These are phyloP conservation scores for Syncephalastrum monosporum DNA, from an alignment of 371 early-diverging fungal genomes.

Conservation along the genomic window DNA sequence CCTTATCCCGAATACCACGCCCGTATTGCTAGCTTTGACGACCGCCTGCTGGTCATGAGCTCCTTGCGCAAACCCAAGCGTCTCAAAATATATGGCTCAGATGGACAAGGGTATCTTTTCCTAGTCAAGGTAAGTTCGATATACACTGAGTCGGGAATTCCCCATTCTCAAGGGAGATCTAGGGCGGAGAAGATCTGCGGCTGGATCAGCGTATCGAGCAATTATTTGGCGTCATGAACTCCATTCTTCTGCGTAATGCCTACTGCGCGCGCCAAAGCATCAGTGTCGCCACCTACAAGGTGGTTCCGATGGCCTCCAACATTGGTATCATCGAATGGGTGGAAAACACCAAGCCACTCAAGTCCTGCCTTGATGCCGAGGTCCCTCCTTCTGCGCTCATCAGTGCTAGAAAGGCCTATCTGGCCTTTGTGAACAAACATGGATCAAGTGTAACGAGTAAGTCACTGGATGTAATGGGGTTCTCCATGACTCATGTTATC, in stretches of 20 bases:
- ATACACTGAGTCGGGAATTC: background rate
- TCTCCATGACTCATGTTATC: no score
- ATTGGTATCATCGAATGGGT: constrained; percentile 75
- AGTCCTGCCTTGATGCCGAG: constrained; percentile 45
- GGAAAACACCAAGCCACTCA: constrained; percentile 44
- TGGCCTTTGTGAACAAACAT: constrained; percentile 30
- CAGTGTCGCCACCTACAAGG: constrained; percentile 59
- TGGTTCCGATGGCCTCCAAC: constrained; percentile 64
- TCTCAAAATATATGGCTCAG: constrained; percentile 67
- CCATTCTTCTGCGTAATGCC: constrained; percentile 53
- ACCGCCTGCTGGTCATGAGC: constrained; percentile 61
- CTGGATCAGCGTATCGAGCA: constrained; percentile 81
- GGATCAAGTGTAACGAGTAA: constrained; percentile 19
- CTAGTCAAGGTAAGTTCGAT: constrained; percentile 61
- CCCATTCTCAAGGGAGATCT: background rate
- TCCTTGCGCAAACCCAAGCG: constrained; percentile 77
- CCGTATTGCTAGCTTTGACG: constrained; percentile 62
- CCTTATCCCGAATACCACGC: constrained; percentile 54
- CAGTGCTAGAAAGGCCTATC: constrained; percentile 31
- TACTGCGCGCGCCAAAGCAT: constrained; percentile 53
- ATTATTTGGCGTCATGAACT: constrained; percentile 74
- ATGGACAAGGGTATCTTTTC: constrained; percentile 68
- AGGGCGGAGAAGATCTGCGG: constrained; percentile 83
- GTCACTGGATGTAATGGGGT: background rate
- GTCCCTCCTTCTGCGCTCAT: no score